Conservation (phyloP, 2,329 filamentous ascomycete species). For the Fusarium longipes region DNA sequence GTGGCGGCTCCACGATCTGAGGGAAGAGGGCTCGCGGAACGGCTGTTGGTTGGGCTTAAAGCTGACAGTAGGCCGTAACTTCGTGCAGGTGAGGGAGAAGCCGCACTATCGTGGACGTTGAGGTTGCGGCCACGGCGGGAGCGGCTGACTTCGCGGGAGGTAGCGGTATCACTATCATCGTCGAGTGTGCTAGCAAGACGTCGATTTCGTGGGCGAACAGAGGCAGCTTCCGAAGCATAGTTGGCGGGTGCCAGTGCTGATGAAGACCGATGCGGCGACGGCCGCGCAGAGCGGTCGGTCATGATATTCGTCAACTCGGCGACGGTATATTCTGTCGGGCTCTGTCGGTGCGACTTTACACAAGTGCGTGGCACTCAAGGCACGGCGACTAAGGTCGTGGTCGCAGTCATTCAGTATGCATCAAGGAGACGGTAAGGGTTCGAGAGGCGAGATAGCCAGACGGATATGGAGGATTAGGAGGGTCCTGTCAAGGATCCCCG, state of each 20-base stretch:
- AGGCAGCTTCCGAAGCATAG: conserved; percentile 54
- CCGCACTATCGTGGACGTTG: conserved; percentile 24
- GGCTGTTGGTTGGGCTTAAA: conserved; percentile 55
- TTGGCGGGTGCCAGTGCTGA: conserved; percentile 58
- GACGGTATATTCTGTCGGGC: conserved; percentile 49
- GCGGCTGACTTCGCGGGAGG: conserved; percentile 31
- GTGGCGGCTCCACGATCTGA: conserved; percentile 51
- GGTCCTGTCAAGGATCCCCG: conserved; percentile 20
- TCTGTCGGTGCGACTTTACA: conserved; percentile 46
- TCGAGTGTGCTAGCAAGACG: conserved; percentile 53
- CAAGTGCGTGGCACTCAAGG: conserved; percentile 47
- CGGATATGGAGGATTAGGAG: conserved; percentile 29
- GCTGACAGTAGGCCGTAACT: conserved; percentile 49
- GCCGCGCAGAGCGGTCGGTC: conserved; percentile 50
- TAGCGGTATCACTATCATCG: conserved; percentile 40
- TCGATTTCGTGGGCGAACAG: conserved; percentile 63
- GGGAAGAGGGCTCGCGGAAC: conserved; percentile 62
- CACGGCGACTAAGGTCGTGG: conserved; percentile 29
- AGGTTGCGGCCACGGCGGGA: conserved; percentile 39
- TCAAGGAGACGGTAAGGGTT: conserved; percentile 34
- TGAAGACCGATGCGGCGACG: conserved; percentile 57
- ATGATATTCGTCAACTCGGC: conserved; percentile 52
- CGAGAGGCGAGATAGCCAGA: conserved; percentile 34
- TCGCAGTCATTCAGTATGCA: conserved; percentile 40
- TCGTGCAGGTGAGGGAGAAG: conserved; percentile 50